A percentile compares a stretch with the other conserved stretches of the same genome.
Conservation (phyloP, 495 filamentous ascomycete genomes). For the Aspergillus avenaceus region DNA sequence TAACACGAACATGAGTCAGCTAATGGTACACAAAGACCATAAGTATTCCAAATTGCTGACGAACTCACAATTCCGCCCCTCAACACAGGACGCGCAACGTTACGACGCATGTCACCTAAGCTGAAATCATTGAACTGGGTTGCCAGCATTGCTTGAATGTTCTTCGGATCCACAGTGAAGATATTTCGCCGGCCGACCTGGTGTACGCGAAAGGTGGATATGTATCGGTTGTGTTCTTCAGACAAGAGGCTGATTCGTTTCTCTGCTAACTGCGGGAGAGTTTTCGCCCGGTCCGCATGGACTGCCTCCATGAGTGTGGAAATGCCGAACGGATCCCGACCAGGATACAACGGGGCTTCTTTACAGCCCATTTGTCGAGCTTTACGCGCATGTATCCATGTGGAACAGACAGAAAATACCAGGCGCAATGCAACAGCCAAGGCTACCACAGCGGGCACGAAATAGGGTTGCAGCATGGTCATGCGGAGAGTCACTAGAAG, state of each 20-base stretch:
- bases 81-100: slow-evolving; percentile 31
- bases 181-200: slow-evolving; percentile 20
- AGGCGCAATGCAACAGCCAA: slow-evolving; percentile 21
- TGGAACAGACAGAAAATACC: slow-evolving; percentile 16
- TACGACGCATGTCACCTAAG: slow-evolving; percentile 27
- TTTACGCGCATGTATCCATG: slow-evolving; percentile 22
- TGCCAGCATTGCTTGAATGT: slow-evolving; percentile 47
- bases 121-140: slow-evolving; percentile 48
- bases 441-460: slow-evolving; percentile 14
- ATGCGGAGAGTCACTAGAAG: not conserved
- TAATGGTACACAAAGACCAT: too few relatives aligned
- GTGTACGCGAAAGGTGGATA: slow-evolving; percentile 22
- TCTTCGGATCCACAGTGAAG: slow-evolving; percentile 49
- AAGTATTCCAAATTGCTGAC: not conserved
- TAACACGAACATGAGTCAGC: slow-evolving; percentile 2
- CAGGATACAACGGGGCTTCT: slow-evolving; percentile 18
- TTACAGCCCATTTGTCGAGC: slow-evolving; percentile 23
- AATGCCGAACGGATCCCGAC: slow-evolving; percentile 23
- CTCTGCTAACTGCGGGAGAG: slow-evolving; percentile 18
- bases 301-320: slow-evolving; percentile 16
- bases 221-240: slow-evolving; percentile 20
- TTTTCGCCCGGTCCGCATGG: slow-evolving; percentile 15
- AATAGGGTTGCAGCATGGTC: not conserved
- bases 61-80: slow-evolving; percentile 40
- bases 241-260: slow-evolving; percentile 15